phyloP scores from a whole-genome alignment of 345 rosid genomes.

The Rubroshorea leprosula region DNA sequence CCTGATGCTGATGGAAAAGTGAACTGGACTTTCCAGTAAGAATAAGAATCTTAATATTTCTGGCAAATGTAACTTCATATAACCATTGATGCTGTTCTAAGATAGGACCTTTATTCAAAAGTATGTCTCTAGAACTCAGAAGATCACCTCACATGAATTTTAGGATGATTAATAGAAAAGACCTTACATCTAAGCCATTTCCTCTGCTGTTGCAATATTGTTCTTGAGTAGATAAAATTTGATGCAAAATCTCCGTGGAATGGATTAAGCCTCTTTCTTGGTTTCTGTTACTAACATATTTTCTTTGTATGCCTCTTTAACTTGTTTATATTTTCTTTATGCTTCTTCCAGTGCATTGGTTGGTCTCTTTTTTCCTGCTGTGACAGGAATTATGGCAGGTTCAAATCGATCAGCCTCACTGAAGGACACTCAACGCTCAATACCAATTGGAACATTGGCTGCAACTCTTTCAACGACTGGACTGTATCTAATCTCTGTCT shows the following conservation, averaged over 20 bases:
- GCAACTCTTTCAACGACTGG: conserved; percentile 84
- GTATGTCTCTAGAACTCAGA: background rate
- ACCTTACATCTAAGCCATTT: background rate
- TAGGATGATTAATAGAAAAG: background rate
- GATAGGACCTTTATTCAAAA: background rate
- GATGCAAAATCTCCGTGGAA: background rate
- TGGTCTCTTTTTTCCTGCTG: conserved; percentile 99
- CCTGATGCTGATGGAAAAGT: conserved; percentile 76
- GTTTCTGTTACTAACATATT: too few species aligned
- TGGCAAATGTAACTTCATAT: background rate
- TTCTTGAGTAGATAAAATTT: background rate
- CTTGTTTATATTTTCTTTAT: background rate
- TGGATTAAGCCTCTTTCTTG: background rate
- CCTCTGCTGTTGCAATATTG: background rate
- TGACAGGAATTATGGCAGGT: conserved; percentile 99
- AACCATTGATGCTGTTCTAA: background rate
- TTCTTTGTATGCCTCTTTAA: background rate
- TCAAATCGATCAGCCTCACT: conserved; percentile 95
- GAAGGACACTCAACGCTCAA: conserved; percentile 94
- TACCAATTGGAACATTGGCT: conserved; percentile 91
- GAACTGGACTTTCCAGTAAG: conserved; percentile 90
- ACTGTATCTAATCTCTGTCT: conserved; percentile 68
- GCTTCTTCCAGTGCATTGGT: conserved; percentile 37
- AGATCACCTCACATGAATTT: background rate
- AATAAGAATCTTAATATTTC: conserved; percentile 7